Conservation (phyloP, 352 stramenopile genomes). For the Phytophthora kernoviae region DNA sequence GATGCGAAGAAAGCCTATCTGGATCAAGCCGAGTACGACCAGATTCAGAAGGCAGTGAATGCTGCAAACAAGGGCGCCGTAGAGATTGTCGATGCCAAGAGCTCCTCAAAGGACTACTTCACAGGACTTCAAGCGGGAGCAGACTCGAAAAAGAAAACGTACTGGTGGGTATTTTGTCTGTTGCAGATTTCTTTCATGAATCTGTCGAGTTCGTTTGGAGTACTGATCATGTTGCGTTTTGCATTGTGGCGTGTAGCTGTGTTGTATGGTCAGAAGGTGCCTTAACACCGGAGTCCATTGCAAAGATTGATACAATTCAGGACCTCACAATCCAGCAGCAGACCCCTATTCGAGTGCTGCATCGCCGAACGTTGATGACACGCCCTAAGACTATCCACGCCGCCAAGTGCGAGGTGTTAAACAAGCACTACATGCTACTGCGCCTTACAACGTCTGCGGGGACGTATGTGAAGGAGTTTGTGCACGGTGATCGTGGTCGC, state of each 20-base stretch:
- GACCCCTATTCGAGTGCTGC: slow-evolving; percentile 98
- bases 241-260: slow-evolving; percentile 47
- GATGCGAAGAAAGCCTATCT: slow-evolving; percentile 81
- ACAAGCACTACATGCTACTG: slow-evolving; percentile 97
- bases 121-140: slow-evolving; percentile 74
- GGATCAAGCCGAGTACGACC: slow-evolving; percentile 47
- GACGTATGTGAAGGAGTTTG: slow-evolving; percentile 99
- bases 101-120: slow-evolving; percentile 84
- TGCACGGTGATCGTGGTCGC: slow-evolving; percentile 97
- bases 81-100: slow-evolving; percentile 81
- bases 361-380: slow-evolving; percentile 95
- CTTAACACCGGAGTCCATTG: slow-evolving; percentile 58
- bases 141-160: slow-evolving; percentile 90
- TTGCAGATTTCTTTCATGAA: not conserved
- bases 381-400: slow-evolving; percentile 91
- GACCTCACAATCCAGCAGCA: slow-evolving; percentile 94
- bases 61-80: slow-evolving; percentile 74
- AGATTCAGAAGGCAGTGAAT: slow-evolving; percentile 72
- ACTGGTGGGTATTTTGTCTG: slow-evolving; percentile 60
- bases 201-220: too few species aligned
- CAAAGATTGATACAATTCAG: slow-evolving; percentile 79
- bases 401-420: slow-evolving; percentile 89
- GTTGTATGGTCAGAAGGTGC: slow-evolving; percentile 76
- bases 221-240: not conserved
- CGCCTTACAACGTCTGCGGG: slow-evolving; percentile 94